Evolutionary conservation across 805 yeast species (phyloP), one percentile per base, ranked within the genome.

Genomic region (Cyberlindnera lachancei): DNA sequence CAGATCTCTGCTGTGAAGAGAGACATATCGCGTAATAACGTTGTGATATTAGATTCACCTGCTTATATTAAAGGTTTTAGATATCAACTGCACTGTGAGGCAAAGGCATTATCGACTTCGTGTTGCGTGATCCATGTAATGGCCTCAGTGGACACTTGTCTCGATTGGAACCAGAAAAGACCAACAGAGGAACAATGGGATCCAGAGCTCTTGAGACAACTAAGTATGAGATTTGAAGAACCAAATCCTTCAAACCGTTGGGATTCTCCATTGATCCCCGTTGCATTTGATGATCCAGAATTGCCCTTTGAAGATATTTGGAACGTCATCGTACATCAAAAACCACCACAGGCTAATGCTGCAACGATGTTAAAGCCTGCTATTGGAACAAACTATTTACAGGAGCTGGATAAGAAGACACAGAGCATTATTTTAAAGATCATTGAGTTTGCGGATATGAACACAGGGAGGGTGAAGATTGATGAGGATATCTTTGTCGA

Each of bases 41-140:
- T 92, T 18, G 96, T 92, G 1, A 75, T 92, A 13, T 65, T 92
- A 33, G 98, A 92, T 54, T 73, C 92, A 2, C 64, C 87, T 47
- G 77, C 84, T 25, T 92, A 92, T 53, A 92, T 92, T 48, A 92
- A 92, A 52, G 98, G 98, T 0, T 87, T 88, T 55, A 65, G 98
- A 38, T 92, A 92, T 58, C 98, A 92, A 57, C 64, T 92, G 33
- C 87, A 75, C 55, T 88, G 96, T 56, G 98, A 92, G 55, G 88
- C 95, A 23, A 90, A 88, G 53, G 80, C 86, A 1, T 64, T 77
- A 18, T 68, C 76, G 13, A 87, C 96, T 1, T 78, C 92, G 3
- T 80, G 84, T 41, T 81, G 94, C 50, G 82, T 88, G 23, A 63
- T 90, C 2, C 88, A 90, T 40, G 79, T 83, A 1, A 70, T 87